Evolutionary conservation across 2,329 filamentous ascomycete species (phyloP), one percentile per base, ranked within the genome.

Genomic region (Aspergillus fumigatus): DNA sequence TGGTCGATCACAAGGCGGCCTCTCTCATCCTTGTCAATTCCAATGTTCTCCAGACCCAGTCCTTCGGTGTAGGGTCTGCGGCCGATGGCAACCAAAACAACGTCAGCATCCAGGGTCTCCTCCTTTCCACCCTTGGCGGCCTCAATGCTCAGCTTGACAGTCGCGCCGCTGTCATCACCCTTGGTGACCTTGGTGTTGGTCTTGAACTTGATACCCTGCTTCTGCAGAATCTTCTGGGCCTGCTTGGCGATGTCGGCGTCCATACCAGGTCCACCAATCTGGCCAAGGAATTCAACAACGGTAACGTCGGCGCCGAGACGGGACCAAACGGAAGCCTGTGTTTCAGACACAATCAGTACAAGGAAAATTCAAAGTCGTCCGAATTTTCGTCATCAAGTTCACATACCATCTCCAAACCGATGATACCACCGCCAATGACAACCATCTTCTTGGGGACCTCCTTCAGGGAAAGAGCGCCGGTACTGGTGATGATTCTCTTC

Each of bases 121-220:
- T 88, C 82, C 84, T 97, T 99, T 74, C 94, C 94, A 69, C 94
- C 94, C 83, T 97, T 97, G 61, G 94, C 88, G 68, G 92, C 85
- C 77, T 99, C 94, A 59, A 96, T 82, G 65, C 89, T 86, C 60
- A 99, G 84, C 79, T 88, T 89, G 69, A 99, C 80, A 65, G 82
- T 85, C 59, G 91, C 86, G 59, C 88, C 88, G 67, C 82, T 87
- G 70, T 85, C 87, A 72, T 97, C 92, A 65, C 94, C 94, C 67
- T 86, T 84, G 62, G 88, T 79, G 63, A 99, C 94, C 85, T 99
- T 99, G 71, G 94, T 97, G 81, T 90, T 88, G 66, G 95, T 86
- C 86, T 96, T 97, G 84, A 99, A 99, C 72, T 96, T 94, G 74
- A 99, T 88, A 59, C 93, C 94, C 81, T 99, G 94, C 84, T 96